These are phyloP conservation scores for Alternaria viburni DNA, from an alignment of 2,329 filamentous ascomycete genomes.

Conservation along the genomic window DNA sequence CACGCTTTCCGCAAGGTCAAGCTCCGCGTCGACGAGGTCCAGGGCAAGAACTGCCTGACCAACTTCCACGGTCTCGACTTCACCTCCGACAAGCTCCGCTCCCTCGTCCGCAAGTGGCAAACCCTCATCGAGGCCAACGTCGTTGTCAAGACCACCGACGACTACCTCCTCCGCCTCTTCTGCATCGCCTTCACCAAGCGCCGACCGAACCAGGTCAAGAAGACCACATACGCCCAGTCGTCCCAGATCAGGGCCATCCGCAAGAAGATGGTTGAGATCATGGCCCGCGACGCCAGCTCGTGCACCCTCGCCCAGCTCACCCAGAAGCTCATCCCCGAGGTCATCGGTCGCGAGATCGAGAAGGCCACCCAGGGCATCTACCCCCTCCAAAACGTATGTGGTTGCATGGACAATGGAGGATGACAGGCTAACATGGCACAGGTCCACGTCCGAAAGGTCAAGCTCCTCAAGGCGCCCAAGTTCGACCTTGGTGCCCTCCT, in stretches of 20 bases:
- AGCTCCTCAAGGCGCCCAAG: conserved; percentile 98
- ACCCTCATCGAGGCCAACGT: conserved; percentile 99
- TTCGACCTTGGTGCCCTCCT: conserved; percentile 98
- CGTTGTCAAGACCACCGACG: conserved; percentile 99
- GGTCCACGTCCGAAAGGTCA: conserved; percentile 99
- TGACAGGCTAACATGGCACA: conserved; percentile 51
- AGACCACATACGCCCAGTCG: conserved; percentile 97
- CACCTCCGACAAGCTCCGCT: conserved; percentile 99
- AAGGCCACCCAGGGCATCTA: conserved; percentile 99
- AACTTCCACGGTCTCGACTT: conserved; percentile 99
- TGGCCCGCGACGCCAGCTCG: conserved; percentile 90
- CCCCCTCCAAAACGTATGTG: conserved; percentile 92
- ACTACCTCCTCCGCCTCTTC: conserved; percentile 99
- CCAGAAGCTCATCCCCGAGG: conserved; percentile 98
- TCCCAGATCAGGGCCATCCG: conserved; percentile 98
- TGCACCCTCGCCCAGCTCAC: conserved; percentile 96
- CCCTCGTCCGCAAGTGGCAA: conserved; percentile 99
- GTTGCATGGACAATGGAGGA: neutral
- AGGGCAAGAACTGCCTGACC: conserved; percentile 99
- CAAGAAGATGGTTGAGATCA: conserved; percentile 99
- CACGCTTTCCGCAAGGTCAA: conserved; percentile 99
- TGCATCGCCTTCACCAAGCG: conserved; percentile 99
- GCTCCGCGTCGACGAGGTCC: conserved; percentile 97
- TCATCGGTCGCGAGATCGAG: conserved; percentile 99
- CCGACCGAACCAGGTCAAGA: conserved; percentile 99